phyloP scores from a whole-genome alignment of 108 stramenopile genomes.

The Fragilaria crotonensis region DNA sequence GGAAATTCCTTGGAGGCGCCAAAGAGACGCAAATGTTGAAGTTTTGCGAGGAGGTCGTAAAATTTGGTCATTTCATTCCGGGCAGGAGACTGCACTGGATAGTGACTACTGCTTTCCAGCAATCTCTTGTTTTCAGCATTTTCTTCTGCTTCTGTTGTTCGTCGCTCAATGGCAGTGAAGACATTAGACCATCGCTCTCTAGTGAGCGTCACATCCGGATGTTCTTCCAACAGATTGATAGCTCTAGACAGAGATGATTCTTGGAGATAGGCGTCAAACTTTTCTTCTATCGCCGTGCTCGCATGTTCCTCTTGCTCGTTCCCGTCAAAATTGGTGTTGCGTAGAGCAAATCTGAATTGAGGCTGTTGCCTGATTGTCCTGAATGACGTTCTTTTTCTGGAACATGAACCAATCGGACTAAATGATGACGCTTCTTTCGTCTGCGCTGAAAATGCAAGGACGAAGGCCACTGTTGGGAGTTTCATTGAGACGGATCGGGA shows the following conservation, averaged over 20 bases:
- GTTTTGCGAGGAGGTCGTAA: slow-evolving; percentile 39
- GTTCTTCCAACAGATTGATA: slow-evolving; percentile 2
- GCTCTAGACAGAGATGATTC: slow-evolving; percentile 6
- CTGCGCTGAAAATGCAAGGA: too few species aligned
- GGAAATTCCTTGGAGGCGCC: slow-evolving; percentile 49
- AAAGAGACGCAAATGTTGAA: slow-evolving; percentile 42
- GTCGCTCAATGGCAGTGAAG: slow-evolving; percentile 66
- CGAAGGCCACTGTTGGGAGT: too few species aligned
- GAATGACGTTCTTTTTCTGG: too few species aligned
- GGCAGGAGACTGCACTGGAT: slow-evolving; percentile 40
- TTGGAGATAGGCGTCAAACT: too few species aligned
- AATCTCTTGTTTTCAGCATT: slow-evolving; percentile 38
- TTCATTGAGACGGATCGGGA: too few species aligned
- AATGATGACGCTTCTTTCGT: too few species aligned
- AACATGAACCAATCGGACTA: too few species aligned
- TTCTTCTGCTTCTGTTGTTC: slow-evolving; percentile 50
- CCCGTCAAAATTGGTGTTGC: too few species aligned
- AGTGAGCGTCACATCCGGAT: slow-evolving; percentile 13
- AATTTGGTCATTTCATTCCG: slow-evolving; percentile 72
- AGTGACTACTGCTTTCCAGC: slow-evolving; percentile 27
- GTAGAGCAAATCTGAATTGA: too few species aligned
- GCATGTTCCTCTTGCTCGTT: too few species aligned
- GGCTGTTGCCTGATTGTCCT: too few species aligned
- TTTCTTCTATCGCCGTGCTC: too few species aligned
- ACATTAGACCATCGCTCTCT: slow-evolving; percentile 32